Evolutionary conservation across 1,284 basidiomycete species (phyloP), one percentile per base, ranked within the genome.

Genomic region (Ceratorhiza oryzae-sativae): DNA sequence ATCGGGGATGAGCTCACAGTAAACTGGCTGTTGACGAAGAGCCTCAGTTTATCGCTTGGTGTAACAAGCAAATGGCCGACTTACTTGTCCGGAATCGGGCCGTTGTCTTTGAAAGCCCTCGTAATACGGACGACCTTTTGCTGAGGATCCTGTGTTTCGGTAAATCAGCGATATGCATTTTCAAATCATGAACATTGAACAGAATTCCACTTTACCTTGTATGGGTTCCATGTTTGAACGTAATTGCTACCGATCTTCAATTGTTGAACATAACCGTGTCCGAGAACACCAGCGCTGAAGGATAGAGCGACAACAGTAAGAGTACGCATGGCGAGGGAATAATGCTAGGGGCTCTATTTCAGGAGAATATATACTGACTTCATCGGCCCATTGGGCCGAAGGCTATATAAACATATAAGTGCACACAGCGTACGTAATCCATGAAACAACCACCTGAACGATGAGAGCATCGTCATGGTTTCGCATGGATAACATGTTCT

Each of bases 51-150:
- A n/a, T 34, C 18, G n/a, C 2, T 20, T 8, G 13, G 8, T 41
- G 13, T 23, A 25, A 13, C 12, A 42, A 4, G 23, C 41, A 41
- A 42, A 41, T 12, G 3, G 20, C 6, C 45, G 39, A 9, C n/a
- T n/a, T n/a, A 62, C 60, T 45, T 45, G 23, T 62, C 60, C 27
- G 60, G 41, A 20, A 62, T 62, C 25, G 60, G 60, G 6, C 60
- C 60, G 27, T 62, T 62, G 42, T 62, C 60, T n/a, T 62, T 62
- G 60, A 62, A 48, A 30, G 60, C 30, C 60, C 60, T 45, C 18
- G 60, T 62, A 30, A 62, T 62, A 1, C 60, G 60, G 34, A 45
- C 42, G 1, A 62, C 60, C 41, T 62, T 46, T 48, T 62, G 60
- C 23, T 62, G 60, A 15, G 60, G 60, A 48, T 62, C 60, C 60